Evolutionary conservation across 225 moss, liverwort and hornwort genomes (phyloP).

Genomic region (Sphagnum contortum): DNA sequence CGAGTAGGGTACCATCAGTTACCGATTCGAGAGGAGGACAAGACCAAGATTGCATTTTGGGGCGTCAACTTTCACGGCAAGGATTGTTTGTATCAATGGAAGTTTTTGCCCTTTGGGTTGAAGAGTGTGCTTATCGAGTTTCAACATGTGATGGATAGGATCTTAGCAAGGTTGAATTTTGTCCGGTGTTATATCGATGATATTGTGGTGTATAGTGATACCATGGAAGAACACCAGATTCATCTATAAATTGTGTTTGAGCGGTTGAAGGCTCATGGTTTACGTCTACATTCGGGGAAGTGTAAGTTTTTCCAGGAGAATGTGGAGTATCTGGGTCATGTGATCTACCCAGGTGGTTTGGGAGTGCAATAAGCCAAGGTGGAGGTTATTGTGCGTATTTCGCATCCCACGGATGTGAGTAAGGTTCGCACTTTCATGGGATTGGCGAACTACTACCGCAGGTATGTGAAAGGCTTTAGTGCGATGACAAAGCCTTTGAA

Average conservation of each 20-base stretch:
- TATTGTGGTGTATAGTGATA: neutral
- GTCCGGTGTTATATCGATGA: conserved; percentile 5
- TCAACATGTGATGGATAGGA: neutral
- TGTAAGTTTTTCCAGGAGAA: neutral
- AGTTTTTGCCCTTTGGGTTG: neutral
- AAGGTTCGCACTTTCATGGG: neutral
- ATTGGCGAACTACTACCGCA: conserved; percentile 1
- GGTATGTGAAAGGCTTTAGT: neutral
- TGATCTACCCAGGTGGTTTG: neutral
- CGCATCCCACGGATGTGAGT: neutral
- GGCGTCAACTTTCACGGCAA: neutral
- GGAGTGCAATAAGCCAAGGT: neutral
- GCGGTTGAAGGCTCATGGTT: neutral
- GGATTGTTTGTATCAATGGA: conserved; percentile 2
- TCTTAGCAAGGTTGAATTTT: neutral
- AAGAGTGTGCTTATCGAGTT: neutral
- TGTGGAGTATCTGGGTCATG: neutral
- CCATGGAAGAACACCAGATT: neutral
- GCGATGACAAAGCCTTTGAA: neutral
- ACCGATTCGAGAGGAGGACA: neutral
- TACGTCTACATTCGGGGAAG: neutral
- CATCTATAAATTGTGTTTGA: neutral
- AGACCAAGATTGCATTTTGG: conserved; percentile 1
- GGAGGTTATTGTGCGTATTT: neutral
- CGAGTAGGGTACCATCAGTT: neutral